phyloP scores from a whole-genome alignment of 192 early-diverging fungal genomes.

The Tieghemiomyces parasiticus region DNA sequence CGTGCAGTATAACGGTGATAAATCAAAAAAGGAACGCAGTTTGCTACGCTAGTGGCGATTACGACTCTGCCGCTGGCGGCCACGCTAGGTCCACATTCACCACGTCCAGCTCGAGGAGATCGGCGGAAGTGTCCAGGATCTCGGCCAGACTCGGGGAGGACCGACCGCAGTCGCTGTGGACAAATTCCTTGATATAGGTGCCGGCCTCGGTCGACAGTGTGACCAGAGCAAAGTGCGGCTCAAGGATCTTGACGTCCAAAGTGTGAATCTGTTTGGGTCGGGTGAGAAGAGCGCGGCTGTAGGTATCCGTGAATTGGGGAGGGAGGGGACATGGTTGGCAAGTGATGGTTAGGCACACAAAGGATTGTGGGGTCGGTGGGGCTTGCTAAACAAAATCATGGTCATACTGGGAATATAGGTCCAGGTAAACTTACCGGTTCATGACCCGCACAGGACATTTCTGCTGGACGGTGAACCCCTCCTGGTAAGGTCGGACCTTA shows the following conservation, averaged over 20 bases:
- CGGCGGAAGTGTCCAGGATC: slow-evolving; percentile 41
- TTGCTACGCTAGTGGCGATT: no score
- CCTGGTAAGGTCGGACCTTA: slow-evolving; percentile 32
- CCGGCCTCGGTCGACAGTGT: slow-evolving; percentile 74
- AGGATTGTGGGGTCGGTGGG: no score
- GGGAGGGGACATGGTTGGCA: no score
- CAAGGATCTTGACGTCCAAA: slow-evolving; percentile 28
- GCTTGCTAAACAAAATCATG: no score
- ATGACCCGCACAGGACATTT: slow-evolving; percentile 57
- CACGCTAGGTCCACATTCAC: slow-evolving; percentile 72
- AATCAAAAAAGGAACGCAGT: no score
- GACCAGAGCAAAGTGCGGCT: slow-evolving; percentile 38
- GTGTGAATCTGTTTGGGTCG: slow-evolving; percentile 36
- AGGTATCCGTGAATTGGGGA: no score
- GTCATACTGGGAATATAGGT: no score
- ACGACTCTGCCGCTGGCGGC: slow-evolving; percentile 57
- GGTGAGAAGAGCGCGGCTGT: no score
- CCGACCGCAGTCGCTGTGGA: slow-evolving; percentile 83
- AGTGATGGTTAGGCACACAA: no score
- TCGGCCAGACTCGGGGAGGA: slow-evolving; percentile 59
- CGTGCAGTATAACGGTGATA: no score
- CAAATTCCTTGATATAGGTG: slow-evolving; percentile 86
- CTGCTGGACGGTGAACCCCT: slow-evolving; percentile 40
- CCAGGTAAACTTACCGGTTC: slow-evolving; percentile 47
- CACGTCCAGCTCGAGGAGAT: slow-evolving; percentile 75